phyloP scores from a whole-genome alignment of 2,329 filamentous ascomycete genomes.

The Cryphonectria nitschkei region DNA sequence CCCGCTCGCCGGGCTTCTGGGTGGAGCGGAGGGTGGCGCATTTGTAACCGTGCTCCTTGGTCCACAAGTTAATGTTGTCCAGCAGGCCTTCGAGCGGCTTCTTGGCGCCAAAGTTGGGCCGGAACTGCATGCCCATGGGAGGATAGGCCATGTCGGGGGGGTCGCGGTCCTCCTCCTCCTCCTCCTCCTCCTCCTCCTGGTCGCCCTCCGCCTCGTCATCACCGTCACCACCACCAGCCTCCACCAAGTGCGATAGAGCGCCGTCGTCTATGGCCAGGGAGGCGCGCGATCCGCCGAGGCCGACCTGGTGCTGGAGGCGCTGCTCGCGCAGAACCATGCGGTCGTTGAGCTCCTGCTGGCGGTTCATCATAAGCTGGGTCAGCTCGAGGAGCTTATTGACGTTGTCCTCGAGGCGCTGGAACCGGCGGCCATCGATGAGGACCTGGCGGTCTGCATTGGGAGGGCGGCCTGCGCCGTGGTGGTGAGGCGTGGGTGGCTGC shows the following conservation, averaged over 20 bases:
- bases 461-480: constrained; percentile 22
- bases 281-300: constrained; percentile 25
- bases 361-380: constrained; percentile 32
- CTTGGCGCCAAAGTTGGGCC: constrained; percentile 30
- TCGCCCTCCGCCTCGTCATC: neutral
- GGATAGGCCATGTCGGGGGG: constrained; percentile 30
- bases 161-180: constrained; percentile 28
- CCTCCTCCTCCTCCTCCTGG: constrained; percentile 21
- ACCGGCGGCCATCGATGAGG: constrained; percentile 27
- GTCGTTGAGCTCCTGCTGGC: constrained; percentile 31
- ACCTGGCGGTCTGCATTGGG: constrained; percentile 26
- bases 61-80: constrained; percentile 30
- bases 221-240: constrained; percentile 2
- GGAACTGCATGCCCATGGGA: constrained; percentile 30
- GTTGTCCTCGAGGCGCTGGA: constrained; percentile 29
- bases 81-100: constrained; percentile 30
- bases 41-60: constrained; percentile 30
- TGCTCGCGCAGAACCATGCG: constrained; percentile 26
- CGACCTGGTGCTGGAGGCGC: constrained; percentile 26
- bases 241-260: constrained; percentile 17
- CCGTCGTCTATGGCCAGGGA: constrained; percentile 25
- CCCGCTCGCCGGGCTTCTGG: constrained; percentile 29
- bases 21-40: constrained; percentile 29
- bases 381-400: constrained; percentile 29
- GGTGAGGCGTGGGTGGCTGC: constrained; percentile 15